Conservation (phyloP, 257 asterid species). For the Forsythia viridissima region DNA sequence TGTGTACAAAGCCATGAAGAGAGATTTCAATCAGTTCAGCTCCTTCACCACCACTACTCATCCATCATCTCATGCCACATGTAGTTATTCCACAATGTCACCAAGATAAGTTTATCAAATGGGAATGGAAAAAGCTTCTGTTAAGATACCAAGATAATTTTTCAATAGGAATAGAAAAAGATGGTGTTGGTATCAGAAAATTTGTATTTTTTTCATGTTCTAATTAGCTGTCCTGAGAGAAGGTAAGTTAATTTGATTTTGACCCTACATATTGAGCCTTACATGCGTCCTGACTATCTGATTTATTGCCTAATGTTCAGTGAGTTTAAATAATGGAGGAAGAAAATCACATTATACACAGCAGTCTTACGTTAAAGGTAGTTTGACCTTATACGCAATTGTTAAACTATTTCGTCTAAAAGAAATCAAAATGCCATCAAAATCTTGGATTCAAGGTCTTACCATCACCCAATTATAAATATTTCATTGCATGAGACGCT, state of each 20-base stretch:
- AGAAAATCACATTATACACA: too few species aligned
- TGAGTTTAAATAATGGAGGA: too few species aligned
- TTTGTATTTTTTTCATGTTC: neutral
- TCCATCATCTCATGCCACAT: slow-evolving; percentile 78
- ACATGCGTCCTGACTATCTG: too few species aligned
- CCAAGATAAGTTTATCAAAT: slow-evolving; percentile 56
- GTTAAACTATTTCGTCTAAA: neutral
- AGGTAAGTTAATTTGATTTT: neutral
- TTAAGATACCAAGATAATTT: slow-evolving; percentile 14
- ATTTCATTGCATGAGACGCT: too few species aligned
- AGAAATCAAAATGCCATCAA: neutral
- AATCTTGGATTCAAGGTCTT: neutral
- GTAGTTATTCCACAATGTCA: slow-evolving; percentile 81
- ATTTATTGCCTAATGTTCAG: too few species aligned
- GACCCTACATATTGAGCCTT: neutral
- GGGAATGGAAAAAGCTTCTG: neutral
- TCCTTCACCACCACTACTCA: slow-evolving; percentile 66
- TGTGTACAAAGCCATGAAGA: slow-evolving; percentile 84
- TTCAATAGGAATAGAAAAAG: neutral
- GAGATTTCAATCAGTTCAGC: slow-evolving; percentile 68
- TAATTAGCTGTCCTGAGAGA: neutral
- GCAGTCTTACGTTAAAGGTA: too few species aligned
- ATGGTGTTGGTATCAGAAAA: slow-evolving; percentile 10
- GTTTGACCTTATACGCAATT: neutral
- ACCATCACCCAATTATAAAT: neutral